These are phyloP conservation scores for Sapria himalayana DNA, from an alignment of 345 rosid species.

Conservation along the genomic window DNA sequence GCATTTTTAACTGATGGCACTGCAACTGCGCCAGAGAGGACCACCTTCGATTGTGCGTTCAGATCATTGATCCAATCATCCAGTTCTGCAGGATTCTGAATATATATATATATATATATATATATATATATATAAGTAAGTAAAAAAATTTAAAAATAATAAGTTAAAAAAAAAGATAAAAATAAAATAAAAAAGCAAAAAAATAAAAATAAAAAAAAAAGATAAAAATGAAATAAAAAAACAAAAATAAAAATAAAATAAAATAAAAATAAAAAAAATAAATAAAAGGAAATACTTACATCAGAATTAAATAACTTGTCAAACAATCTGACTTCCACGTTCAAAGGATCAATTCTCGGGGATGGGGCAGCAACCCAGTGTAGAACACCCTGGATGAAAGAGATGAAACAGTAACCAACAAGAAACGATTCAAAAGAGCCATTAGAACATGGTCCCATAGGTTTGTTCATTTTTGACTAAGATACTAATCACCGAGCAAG, in stretches of 20 bases:
- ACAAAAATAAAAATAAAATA: not conserved
- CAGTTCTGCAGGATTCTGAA: constrained; percentile 69
- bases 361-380: constrained; percentile 86
- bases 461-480: too few relatives aligned
- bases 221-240: not conserved
- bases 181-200: too few relatives aligned
- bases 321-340: constrained; percentile 81
- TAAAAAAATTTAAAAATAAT: too few relatives aligned
- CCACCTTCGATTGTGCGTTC: constrained; percentile 45
- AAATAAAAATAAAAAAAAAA: constrained; percentile 1
- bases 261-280: not conserved
- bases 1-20: constrained; percentile 39
- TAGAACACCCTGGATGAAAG: constrained; percentile 57
- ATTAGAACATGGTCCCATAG: too few relatives aligned
- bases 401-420: too few relatives aligned
- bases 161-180: too few relatives aligned
- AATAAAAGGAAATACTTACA: constrained; percentile 26
- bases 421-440: too few relatives aligned
- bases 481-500: too few relatives aligned
- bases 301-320: constrained; percentile 71
- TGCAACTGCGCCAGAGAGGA: constrained; percentile 39
- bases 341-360: constrained; percentile 39
- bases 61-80: constrained; percentile 71
- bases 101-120: too few relatives aligned
- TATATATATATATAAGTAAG: too few relatives aligned